Evolutionary conservation across 2,329 filamentous ascomycete species (phyloP).

Genomic region (Plenodomus tracheiphilus): DNA sequence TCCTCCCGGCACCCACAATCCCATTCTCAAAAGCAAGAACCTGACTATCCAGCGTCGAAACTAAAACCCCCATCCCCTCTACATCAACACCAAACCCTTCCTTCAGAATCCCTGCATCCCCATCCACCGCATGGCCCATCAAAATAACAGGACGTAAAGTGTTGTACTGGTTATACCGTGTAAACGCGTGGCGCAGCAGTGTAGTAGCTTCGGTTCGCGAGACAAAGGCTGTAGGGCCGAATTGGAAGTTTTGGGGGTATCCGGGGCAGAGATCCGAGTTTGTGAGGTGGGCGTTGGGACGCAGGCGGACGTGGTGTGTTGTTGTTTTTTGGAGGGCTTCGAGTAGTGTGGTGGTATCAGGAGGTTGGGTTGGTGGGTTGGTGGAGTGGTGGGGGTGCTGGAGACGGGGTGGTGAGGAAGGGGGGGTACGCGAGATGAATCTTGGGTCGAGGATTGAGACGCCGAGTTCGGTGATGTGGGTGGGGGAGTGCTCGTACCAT

Average conservation of each 20-base stretch:
- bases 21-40: conserved; percentile 16
- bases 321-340: too few species aligned
- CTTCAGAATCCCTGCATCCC: conserved; percentile 18
- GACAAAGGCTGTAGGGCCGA: conserved; percentile 19
- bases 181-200: conserved; percentile 9
- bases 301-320: conserved; percentile 17
- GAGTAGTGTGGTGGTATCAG: too few species aligned
- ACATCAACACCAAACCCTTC: conserved; percentile 19
- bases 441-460: conserved; percentile 10
- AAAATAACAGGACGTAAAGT: conserved; percentile 18
- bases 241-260: conserved; percentile 17
- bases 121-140: conserved; percentile 23
- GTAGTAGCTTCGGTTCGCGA: conserved; percentile 2
- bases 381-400: neutral
- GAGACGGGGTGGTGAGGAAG: conserved; percentile 1
- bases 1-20: neutral
- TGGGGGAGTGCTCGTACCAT: conserved; percentile 17
- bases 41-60: conserved; percentile 24
- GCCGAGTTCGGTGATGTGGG: conserved; percentile 20
- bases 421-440: neutral
- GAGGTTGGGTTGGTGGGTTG: conserved; percentile 5
- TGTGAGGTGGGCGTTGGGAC: conserved; percentile 14
- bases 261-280: conserved; percentile 14
- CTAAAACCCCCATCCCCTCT: conserved; percentile 7
- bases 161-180: neutral